These are phyloP conservation scores for Biscogniauxia mediterranea DNA, from an alignment of 2,329 filamentous ascomycete species.

Conservation along the genomic window DNA sequence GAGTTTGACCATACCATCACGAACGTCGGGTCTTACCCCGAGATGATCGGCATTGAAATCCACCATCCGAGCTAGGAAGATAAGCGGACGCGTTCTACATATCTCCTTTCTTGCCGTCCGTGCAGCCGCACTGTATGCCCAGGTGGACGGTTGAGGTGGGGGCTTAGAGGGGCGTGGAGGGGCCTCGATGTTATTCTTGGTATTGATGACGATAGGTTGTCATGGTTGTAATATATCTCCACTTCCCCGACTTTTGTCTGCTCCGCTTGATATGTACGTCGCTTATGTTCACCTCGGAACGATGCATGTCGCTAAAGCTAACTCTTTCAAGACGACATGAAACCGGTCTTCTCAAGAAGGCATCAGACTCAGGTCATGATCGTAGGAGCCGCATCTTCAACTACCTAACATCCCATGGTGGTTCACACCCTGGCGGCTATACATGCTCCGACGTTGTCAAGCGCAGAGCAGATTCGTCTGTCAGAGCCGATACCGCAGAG, in stretches of 20 bases:
- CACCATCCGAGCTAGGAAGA: neutral
- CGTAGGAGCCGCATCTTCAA: too few species aligned
- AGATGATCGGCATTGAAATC: neutral
- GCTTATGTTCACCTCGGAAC: neutral
- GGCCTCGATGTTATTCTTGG: neutral
- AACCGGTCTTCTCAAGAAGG: neutral
- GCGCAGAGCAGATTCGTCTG: neutral
- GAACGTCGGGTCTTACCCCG: neutral
- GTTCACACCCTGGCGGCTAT: neutral
- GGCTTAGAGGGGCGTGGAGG: too few species aligned
- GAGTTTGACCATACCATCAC: neutral
- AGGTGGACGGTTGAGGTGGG: neutral
- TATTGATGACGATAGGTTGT: neutral
- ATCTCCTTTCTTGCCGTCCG: neutral
- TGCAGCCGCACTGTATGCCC: neutral
- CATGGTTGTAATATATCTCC: slow-evolving; percentile 4
- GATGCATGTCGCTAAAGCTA: slow-evolving; percentile 19
- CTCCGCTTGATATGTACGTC: slow-evolving; percentile 1
- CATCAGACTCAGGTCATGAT: neutral
- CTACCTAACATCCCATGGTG: neutral
- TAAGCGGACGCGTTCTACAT: neutral
- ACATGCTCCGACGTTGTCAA: neutral
- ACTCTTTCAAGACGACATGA: slow-evolving; percentile 1
- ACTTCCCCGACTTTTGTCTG: slow-evolving; percentile 13
- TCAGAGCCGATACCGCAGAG: neutral